Conservation (phyloP, 805 yeast genomes). For the Kluyveromyces siamensis region DNA sequence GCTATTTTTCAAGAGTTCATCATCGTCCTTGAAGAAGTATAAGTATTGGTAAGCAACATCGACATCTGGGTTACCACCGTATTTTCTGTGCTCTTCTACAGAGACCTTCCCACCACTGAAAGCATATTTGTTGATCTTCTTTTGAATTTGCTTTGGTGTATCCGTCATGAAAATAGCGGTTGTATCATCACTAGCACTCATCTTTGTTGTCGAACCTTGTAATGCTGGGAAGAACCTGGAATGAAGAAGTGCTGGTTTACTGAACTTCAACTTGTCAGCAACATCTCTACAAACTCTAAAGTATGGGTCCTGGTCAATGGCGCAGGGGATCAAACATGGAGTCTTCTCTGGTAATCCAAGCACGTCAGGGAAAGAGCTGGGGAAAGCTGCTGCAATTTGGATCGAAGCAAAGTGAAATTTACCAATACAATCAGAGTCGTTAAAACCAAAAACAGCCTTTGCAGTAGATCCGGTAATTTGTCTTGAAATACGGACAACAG, state of each 20-base stretch:
- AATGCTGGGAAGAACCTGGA: slow-evolving; percentile 96
- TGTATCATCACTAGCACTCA: slow-evolving; percentile 90
- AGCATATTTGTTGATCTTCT: slow-evolving; percentile 92
- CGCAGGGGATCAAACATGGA: slow-evolving; percentile 96
- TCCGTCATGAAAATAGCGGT: slow-evolving; percentile 94
- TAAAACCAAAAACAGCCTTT: slow-evolving; percentile 92
- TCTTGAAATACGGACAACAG: slow-evolving; percentile 84
- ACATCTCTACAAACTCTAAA: slow-evolving; percentile 97
- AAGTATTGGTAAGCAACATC: slow-evolving; percentile 94
- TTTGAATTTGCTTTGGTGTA: slow-evolving; percentile 82
- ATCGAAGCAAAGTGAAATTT: slow-evolving; percentile 90
- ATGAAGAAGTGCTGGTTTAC: slow-evolving; percentile 88
- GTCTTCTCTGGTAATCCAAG: slow-evolving; percentile 81
- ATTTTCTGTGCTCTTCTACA: slow-evolving; percentile 79
- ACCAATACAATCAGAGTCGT: slow-evolving; percentile 91
- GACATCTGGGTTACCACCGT: slow-evolving; percentile 91
- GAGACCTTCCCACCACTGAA: slow-evolving; percentile 90
- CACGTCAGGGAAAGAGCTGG: slow-evolving; percentile 90
- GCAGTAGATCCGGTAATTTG: slow-evolving; percentile 97
- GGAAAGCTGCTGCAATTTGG: slow-evolving; percentile 94
- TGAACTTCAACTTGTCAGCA: slow-evolving; percentile 81
- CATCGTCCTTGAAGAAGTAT: slow-evolving; percentile 84
- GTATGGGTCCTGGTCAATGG: slow-evolving; percentile 98
- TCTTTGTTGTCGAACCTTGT: slow-evolving; percentile 92
- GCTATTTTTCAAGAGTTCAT: slow-evolving; percentile 56